Percentiles rank a stretch among this genome's conserved stretches.
Conservation (phyloP, 306 rosid species). For the Fragaria nilgerrensis region DNA sequence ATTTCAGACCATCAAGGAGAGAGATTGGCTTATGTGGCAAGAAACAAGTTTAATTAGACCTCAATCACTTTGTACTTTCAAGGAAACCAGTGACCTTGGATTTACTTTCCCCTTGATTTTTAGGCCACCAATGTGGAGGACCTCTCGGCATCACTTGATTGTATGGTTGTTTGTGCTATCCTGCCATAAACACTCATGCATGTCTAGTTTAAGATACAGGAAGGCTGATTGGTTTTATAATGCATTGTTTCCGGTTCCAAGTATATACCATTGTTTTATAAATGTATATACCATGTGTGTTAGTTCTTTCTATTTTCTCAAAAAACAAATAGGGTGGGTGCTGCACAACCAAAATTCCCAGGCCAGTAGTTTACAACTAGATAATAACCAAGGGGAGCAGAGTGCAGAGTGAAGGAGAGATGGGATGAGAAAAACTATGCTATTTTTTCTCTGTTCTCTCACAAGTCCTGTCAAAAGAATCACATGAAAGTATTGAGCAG, state of each 20-base stretch:
- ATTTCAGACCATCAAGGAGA: constrained; percentile 73
- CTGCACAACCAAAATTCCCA: neutral
- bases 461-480: neutral
- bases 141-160: neutral
- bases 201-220: neutral
- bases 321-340: neutral
- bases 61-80: neutral
- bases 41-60: neutral
- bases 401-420: constrained; percentile 1
- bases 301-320: too few species aligned
- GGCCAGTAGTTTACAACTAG: neutral
- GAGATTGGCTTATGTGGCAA: constrained; percentile 59
- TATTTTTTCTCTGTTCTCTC: neutral
- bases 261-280: neutral
- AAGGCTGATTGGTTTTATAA: neutral
- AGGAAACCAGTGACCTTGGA: neutral
- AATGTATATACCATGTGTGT: neutral
- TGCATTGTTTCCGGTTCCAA: neutral
- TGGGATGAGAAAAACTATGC: too few species aligned
- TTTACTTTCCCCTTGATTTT: neutral
- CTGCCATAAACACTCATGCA: neutral
- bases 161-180: constrained; percentile 2
- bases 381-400: neutral
- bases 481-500: neutral
- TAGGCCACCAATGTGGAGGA: constrained; percentile 2